A percentile compares a stretch with the other conserved stretches of the same genome.
phyloP scores from a whole-genome alignment of 306 rosid genomes.

The Arachis stenosperma region DNA sequence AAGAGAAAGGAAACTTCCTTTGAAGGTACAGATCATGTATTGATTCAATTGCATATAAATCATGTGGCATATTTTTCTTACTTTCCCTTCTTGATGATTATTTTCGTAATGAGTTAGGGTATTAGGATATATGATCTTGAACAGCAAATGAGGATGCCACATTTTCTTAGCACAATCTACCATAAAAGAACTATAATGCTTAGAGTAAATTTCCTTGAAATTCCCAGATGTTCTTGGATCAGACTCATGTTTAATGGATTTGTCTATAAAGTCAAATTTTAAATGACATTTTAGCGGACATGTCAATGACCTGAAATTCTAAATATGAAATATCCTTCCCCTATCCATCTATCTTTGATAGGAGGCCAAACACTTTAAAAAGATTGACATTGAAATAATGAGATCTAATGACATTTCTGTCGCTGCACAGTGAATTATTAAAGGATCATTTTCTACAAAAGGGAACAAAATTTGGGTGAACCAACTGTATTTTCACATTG shows the following conservation, averaged over 20 bases:
- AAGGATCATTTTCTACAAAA: slow-evolving; percentile 17
- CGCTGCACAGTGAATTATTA: background rate
- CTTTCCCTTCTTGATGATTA: slow-evolving; percentile 12
- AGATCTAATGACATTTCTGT: slow-evolving; percentile 15
- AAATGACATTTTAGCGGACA: slow-evolving; percentile 8
- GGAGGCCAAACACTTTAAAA: slow-evolving; percentile 22
- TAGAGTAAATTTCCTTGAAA: slow-evolving; percentile 21
- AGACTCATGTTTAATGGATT: background rate
- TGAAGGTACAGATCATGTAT: slow-evolving; percentile 66
- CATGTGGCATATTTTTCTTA: slow-evolving; percentile 21
- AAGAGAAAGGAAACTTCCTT: slow-evolving; percentile 85
- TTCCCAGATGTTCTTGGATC: slow-evolving; percentile 1
- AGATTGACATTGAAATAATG: slow-evolving; percentile 8
- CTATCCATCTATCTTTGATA: background rate
- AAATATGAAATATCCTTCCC: slow-evolving; percentile 22
- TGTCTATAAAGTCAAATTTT: background rate
- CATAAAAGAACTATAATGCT: background rate
- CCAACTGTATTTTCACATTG: slow-evolving; percentile 27
- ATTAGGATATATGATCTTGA: slow-evolving; percentile 20
- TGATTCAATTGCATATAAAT: slow-evolving; percentile 10
- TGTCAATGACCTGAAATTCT: slow-evolving; percentile 22
- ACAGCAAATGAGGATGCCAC: slow-evolving; percentile 14
- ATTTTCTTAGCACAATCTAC: slow-evolving; percentile 16
- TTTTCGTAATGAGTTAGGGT: slow-evolving; percentile 10
- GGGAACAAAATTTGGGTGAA: background rate